Conservation (phyloP, 805 yeast species). For the Wickerhamomyces xylosicus region DNA sequence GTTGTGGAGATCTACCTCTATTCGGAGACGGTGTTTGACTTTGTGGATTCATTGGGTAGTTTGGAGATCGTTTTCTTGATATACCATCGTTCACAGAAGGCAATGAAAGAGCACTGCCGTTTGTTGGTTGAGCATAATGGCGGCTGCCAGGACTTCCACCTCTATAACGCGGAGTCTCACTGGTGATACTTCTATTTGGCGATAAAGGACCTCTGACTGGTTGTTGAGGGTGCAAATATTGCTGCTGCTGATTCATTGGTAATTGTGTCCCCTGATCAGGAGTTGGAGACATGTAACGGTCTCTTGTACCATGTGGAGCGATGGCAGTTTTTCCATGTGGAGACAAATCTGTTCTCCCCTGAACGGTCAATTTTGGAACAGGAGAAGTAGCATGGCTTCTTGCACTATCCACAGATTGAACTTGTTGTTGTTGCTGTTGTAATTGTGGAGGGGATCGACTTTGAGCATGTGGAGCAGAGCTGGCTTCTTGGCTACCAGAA, state of each 20-base stretch:
- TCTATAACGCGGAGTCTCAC: background rate
- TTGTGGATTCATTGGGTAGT: constrained; percentile 1
- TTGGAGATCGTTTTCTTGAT: constrained; percentile 3
- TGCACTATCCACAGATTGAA: no score
- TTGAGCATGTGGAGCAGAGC: no score
- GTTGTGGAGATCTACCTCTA: constrained; percentile 10
- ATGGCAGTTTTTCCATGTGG: background rate
- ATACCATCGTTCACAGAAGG: constrained; percentile 2
- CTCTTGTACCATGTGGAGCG: background rate
- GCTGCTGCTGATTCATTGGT: background rate
- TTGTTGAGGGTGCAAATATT: no score
- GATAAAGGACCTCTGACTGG: background rate
- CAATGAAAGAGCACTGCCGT: constrained; percentile 5
- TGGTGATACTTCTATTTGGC: background rate
- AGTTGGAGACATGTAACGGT: background rate
- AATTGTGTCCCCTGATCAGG: no score
- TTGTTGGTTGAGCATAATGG: background rate
- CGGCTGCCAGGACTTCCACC: no score
- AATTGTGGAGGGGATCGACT: no score
- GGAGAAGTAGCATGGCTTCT: no score
- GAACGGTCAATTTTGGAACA: background rate
- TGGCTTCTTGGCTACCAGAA: no score
- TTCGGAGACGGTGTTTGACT: constrained; percentile 4
- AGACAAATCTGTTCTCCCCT: background rate
- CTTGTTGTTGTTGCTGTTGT: background rate